Evolutionary conservation across 192 early-diverging fungal species (phyloP).

Genomic region (Coemansia nantahalensis): DNA sequence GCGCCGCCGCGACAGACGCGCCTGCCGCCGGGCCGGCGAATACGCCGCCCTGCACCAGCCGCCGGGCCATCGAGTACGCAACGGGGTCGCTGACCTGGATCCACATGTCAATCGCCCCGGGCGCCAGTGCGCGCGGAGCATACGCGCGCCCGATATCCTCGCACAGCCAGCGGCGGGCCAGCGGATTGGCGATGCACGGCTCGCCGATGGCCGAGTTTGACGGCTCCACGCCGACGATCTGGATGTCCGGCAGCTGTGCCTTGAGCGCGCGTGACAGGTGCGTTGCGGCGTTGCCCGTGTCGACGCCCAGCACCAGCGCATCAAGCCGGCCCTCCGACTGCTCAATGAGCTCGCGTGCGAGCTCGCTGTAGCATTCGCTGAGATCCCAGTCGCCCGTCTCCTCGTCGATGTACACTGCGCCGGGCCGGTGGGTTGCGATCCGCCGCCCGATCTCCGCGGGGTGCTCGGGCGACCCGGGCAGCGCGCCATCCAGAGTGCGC

Average conservation of each 20-base stretch:
- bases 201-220: constrained; percentile 58
- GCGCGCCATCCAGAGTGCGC: constrained; percentile 64
- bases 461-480: constrained; percentile 65
- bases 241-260: constrained; percentile 50
- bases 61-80: constrained; percentile 67
- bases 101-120: constrained; percentile 60
- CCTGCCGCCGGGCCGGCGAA: constrained; percentile 65
- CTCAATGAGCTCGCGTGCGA: constrained; percentile 63
- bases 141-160: constrained; percentile 72
- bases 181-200: constrained; percentile 18
- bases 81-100: constrained; percentile 66
- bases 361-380: constrained; percentile 47
- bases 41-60: constrained; percentile 62
- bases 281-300: constrained; percentile 64
- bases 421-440: constrained; percentile 50
- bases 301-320: constrained; percentile 66
- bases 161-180: constrained; percentile 57
- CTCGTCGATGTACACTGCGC: constrained; percentile 64
- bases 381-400: constrained; percentile 42
- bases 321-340: constrained; percentile 56
- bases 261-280: constrained; percentile 60
- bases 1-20: constrained; percentile 63
- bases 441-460: constrained; percentile 59
- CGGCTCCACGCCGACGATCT: constrained; percentile 72
- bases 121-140: constrained; percentile 56